These are phyloP conservation scores for Xylariales sp. DNA, from an alignment of 2,329 filamentous ascomycete species.

Conservation along the genomic window DNA sequence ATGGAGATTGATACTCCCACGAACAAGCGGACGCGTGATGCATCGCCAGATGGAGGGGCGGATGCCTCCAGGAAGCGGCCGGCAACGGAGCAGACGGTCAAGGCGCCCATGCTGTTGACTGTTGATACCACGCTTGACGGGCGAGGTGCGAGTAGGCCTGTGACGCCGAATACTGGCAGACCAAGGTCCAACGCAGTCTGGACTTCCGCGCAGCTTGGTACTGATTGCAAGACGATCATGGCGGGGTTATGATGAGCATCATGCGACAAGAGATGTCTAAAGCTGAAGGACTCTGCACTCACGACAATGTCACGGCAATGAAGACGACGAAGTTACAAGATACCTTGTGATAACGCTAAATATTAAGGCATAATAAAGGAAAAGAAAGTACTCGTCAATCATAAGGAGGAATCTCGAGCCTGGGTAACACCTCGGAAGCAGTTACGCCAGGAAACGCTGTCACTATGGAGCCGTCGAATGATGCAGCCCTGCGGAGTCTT, in stretches of 20 bases:
- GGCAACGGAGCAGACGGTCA: constrained; percentile 5
- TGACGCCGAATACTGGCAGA: constrained; percentile 3
- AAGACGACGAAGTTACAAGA: background rate
- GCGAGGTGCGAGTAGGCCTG: constrained; percentile 3
- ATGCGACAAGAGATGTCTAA: too few relatives aligned
- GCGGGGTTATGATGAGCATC: constrained; percentile 3
- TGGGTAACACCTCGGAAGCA: background rate
- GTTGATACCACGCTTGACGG: constrained; percentile 6
- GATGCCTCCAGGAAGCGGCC: constrained; percentile 6
- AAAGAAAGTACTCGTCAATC: background rate
- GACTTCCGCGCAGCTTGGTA: constrained; percentile 1
- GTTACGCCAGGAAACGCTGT: background rate
- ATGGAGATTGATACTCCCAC: constrained; percentile 6
- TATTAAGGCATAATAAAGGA: background rate
- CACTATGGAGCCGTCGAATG: background rate
- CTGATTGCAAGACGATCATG: constrained; percentile 3
- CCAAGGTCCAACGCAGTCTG: constrained; percentile 5
- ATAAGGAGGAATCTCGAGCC: background rate
- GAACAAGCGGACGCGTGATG: constrained; percentile 1
- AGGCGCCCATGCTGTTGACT: constrained; percentile 4
- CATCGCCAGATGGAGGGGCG: constrained; percentile 2
- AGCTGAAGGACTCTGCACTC: too few relatives aligned
- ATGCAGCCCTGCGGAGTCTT: background rate
- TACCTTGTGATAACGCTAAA: constrained; percentile 6
- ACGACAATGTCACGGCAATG: too few relatives aligned